phyloP scores from a whole-genome alignment of 2,329 filamentous ascomycete species.

The Fusarium albidum region DNA sequence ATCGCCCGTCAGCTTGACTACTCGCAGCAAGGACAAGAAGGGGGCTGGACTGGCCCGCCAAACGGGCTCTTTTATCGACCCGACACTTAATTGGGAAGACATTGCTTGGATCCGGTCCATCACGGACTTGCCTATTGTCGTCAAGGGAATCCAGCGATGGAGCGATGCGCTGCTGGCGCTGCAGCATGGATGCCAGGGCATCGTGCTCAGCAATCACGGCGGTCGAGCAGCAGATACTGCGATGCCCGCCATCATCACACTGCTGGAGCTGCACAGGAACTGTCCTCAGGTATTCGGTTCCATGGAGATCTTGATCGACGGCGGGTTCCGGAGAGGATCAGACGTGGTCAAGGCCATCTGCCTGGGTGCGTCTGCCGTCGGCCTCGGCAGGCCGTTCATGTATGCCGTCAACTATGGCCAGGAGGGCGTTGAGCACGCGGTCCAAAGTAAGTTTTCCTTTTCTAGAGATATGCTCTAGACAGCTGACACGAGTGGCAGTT shows the following conservation, averaged over 20 bases:
- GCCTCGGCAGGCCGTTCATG: conserved; percentile 68
- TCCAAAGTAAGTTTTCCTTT: conserved; percentile 57
- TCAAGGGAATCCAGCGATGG: conserved; percentile 77
- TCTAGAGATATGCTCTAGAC: not conserved
- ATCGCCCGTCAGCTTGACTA: not conserved
- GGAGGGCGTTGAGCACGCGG: conserved; percentile 60
- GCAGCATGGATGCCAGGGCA: conserved; percentile 69
- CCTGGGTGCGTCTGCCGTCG: conserved; percentile 69
- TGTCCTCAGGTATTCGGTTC: conserved; percentile 66
- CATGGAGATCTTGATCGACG: conserved; percentile 71
- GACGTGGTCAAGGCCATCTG: conserved; percentile 74
- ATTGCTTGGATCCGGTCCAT: conserved; percentile 66
- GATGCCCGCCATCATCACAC: conserved; percentile 62
- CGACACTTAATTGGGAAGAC: conserved; percentile 69
- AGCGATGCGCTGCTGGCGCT: conserved; percentile 69
- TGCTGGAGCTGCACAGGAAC: conserved; percentile 69
- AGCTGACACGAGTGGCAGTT: conserved; percentile 7
- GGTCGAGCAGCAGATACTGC: conserved; percentile 63
- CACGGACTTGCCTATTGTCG: conserved; percentile 62
- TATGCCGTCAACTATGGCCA: conserved; percentile 69
- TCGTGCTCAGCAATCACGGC: conserved; percentile 76
- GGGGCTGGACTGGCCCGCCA: conserved; percentile 63
- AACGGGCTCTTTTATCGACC: conserved; percentile 66
- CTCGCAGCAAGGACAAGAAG: conserved; percentile 54
- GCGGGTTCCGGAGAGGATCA: conserved; percentile 69